Evolutionary conservation across 306 rosid species (phyloP), one percentile per base, ranked within the genome.

Genomic region (Inga leiocalycina): DNA sequence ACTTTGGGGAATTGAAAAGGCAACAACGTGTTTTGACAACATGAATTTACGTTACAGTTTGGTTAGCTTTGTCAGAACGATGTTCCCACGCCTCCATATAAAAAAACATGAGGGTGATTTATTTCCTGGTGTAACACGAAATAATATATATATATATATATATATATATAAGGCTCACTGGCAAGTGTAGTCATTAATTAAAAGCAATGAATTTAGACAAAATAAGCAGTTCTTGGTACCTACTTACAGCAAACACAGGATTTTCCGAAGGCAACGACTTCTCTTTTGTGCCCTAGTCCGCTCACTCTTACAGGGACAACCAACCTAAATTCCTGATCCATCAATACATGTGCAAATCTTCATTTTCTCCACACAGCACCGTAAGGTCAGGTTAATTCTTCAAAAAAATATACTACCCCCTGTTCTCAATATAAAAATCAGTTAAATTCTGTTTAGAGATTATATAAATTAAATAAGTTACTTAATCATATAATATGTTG

Each of bases 141-240:
- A 19, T 48, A 13, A 44, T 48, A 48, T 37, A 37, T 37, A 37
- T 37, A 37, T 37, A 32, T 24, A 24, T 24, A 24, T 24, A 27
- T 27, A 27, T 27, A 27, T 27, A 27, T 27, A 27, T 0, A 27
- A 27, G 30, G 30, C 30, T 27, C 30, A 27, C 30, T 27, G 30
- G 48, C 13, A 44, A 44, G 48, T 48, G 17, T 2, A 48, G 16
- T 48, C 16, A 48, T 48, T 48, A 48, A 48, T 48, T 3, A 48
- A 48, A 68, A 76, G 3, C 82, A 81, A 57, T 81, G 85, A 67
- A 81, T 52, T 77, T 77, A 34, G 88, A 81, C 85, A 48, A 48
- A 56, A 59, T 19, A 51, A 51, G 16, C 20, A 4, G 7, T 51
- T 16, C 77, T 62, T 52, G 61, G 22, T 8, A 52, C 8, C 22